A percentile compares a stretch with the other conserved stretches of the same genome.
Evolutionary conservation across 768 basidiomycete species (phyloP).

Genomic region (Tephrocybe sp.): DNA sequence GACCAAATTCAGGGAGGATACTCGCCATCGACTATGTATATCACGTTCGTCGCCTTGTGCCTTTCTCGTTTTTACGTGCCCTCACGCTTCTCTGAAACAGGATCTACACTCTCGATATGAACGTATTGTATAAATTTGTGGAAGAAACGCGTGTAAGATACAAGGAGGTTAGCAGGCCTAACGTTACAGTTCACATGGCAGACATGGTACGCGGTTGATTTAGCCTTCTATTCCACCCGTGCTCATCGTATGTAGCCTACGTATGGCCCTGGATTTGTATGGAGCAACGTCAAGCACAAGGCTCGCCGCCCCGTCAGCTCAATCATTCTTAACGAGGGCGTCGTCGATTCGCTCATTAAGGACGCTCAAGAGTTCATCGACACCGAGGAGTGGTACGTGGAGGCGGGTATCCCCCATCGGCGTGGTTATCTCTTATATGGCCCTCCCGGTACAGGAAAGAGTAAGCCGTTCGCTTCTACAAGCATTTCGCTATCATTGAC

Average conservation of each 20-base stretch:
- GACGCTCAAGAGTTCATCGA: constrained; percentile 55
- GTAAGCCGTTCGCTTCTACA: constrained; percentile 27
- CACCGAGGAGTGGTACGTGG: constrained; percentile 56
- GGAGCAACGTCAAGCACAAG: constrained; percentile 49
- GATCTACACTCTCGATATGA: constrained; percentile 40
- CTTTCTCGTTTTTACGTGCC: not conserved
- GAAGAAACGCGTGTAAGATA: constrained; percentile 36
- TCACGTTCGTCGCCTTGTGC: constrained; percentile 25
- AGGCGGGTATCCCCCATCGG: constrained; percentile 57
- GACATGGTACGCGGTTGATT: constrained; percentile 24
- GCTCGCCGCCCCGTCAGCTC: constrained; percentile 50
- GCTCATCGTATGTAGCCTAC: constrained; percentile 27
- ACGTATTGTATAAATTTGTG: constrained; percentile 31
- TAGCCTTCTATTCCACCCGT: not conserved
- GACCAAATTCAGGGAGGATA: constrained; percentile 14
- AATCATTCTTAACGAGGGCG: constrained; percentile 49
- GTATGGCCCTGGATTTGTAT: constrained; percentile 36
- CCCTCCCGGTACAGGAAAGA: constrained; percentile 64
- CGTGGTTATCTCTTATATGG: constrained; percentile 59
- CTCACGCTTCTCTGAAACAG: constrained; percentile 18
- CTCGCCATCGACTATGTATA: constrained; percentile 21
- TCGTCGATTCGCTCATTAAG: constrained; percentile 44
- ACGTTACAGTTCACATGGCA: constrained; percentile 34
- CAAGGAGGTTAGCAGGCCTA: constrained; percentile 31
- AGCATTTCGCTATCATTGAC: constrained; percentile 18